Base-by-base conservation (phyloP, 108 stramenopile genomes). In the Craspedostauros australis region DNA sequence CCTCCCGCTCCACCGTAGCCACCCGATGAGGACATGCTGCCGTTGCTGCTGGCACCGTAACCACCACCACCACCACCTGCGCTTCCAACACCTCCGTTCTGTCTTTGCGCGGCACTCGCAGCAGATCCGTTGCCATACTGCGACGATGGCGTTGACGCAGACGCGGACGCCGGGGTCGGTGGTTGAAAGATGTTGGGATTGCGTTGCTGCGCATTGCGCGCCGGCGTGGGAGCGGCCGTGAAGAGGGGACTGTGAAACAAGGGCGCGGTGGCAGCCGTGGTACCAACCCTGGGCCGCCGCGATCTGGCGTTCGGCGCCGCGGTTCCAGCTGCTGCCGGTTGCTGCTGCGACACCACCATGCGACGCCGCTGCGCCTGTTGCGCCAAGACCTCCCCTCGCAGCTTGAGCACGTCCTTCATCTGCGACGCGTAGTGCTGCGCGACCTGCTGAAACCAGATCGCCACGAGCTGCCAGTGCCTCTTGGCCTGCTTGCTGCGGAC, bases 301-400 rank as follows among this genome's bases (percentile, higher is more conserved):
- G 20, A 20, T 54, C 36, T 50, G n/a, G 31, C 21, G 15, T 26
- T 60, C 43, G 41, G 7, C 14, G 14, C 28, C 5, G 30, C 53
- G 48, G 30, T 40, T 39, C 23, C 45, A 25, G 18, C 54, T 45
- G 15, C 23, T 32, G 4, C 16, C 58, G 22, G 56, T 31, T 44
- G 60, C 57, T n/a, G n/a, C n/a, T n/a, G n/a, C n/a, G n/a, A n/a
- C 48, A 77, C 68, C 36, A 81, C 55, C 56, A 84, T 83, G 22
- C 71, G 65, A 21, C 86, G 83, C 54, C 65, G 52, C 57, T 81
- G 81, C 19, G 62, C 80, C 66, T 88, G 90, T 46, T 83, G 81
- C n/a, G 76, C 55, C 48, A 91, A 51, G 16, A 87, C 81, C 20
- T 71, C 54, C 34, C 72, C 75, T 29, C 90, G 46, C 20, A 80